Evolutionary conservation across 2,329 filamentous ascomycete species (phyloP), one percentile per base, ranked within the genome.

Genomic region (Beauveria varroae): DNA sequence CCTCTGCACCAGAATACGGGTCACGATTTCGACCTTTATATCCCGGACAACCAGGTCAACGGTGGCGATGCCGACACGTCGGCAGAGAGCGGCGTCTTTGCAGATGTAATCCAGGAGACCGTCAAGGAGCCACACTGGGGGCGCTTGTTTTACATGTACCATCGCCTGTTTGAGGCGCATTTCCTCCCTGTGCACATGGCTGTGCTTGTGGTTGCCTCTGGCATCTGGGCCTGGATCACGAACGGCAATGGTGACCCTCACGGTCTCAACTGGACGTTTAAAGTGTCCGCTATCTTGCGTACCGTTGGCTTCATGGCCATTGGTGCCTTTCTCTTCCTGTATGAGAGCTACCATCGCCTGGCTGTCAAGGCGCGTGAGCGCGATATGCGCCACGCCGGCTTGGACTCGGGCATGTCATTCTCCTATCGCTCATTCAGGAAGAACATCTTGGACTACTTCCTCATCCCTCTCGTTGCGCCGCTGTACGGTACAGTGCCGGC

Each of bases 111-210:
- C 10, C 79, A 78, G 62, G 80, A 81, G 60, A 81, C 75, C 0
- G 70, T 85, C 12, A 74, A 78, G 61, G 75, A 75, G 43, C 81
- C 80, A 22, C 74, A 84, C 69, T 86, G 78, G 77, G 76, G 76
- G 68, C 83, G 79, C 64, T 77, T 86, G 51, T 71, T 84, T 65
- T 80, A 82, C 58, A 78, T 90, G 37, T 79, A 81, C 68, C 85
- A 88, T 69, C 83, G 88, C 20, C 75, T 90, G n/a, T 90, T 88
- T 67, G 87, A 90, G 71, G 87, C 87, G 0, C 87, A 90, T 70
- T 90, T 90, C 70, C 75, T 90, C 26, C 86, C 87, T 0, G 80
- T 86, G 18, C 87, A 90, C 67, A 85, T 85, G 75, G 83, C 82
- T 7, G 82, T 89, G 51, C 76, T 89, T 30, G 78, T 90, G 28